These are phyloP conservation scores for Xylaria scruposa DNA, from an alignment of 495 filamentous ascomycete genomes.

Conservation along the genomic window DNA sequence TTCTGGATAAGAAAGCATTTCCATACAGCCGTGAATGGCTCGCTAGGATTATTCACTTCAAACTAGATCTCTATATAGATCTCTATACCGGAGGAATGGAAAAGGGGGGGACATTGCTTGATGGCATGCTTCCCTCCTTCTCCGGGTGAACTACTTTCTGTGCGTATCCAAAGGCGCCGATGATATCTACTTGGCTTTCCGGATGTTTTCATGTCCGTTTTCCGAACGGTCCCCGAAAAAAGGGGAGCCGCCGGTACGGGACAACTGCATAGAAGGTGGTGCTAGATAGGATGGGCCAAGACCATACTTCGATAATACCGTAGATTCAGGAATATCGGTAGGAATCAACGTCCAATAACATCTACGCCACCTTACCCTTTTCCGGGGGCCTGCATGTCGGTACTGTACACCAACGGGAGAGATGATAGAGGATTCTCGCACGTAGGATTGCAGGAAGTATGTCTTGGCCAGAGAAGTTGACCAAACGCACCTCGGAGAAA, in stretches of 20 bases:
- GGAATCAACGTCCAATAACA: background rate
- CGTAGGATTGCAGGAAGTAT: background rate
- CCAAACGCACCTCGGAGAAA: slow-evolving; percentile 1
- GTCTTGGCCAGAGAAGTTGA: background rate
- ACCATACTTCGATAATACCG: background rate
- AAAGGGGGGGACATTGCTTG: background rate
- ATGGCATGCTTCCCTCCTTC: background rate
- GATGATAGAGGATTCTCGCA: slow-evolving; percentile 1
- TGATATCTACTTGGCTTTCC: background rate
- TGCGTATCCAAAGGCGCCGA: background rate
- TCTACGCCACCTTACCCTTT: background rate
- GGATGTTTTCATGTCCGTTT: background rate
- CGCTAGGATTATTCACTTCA: background rate
- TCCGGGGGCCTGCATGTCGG: background rate
- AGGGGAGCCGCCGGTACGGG: background rate
- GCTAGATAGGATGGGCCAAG: background rate
- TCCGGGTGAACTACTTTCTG: background rate
- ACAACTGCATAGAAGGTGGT: background rate
- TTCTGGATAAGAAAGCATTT: background rate
- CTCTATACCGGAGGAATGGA: background rate
- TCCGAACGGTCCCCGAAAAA: background rate
- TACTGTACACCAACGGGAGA: background rate
- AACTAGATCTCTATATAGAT: background rate
- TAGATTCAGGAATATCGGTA: background rate
- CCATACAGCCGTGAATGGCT: background rate